Evolutionary conservation across 768 basidiomycete species (phyloP), one percentile per base, ranked within the genome.

Genomic region (Lactifluus pinguis): DNA sequence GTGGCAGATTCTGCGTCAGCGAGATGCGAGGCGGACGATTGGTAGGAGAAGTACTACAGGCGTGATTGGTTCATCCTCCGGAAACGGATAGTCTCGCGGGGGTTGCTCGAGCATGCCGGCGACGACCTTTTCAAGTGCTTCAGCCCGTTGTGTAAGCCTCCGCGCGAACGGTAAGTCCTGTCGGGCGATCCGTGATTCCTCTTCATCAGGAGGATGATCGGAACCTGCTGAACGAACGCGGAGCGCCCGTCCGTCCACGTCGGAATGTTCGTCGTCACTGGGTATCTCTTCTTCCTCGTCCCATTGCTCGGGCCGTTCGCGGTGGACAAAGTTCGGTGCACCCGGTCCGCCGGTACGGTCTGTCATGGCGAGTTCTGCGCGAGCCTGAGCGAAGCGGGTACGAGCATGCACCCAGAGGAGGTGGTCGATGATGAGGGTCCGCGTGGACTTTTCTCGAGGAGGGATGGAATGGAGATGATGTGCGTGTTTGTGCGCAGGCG

Each of bases 391-490:
- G 65, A 90, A 89, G 60, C 91, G 80, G 14, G 89, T 89, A 64
- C 85, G 78, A 11, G 80, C 84, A 72, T 92, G 91, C 7, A 86
- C 86, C 88, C 87, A 92, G 52, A 92, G 76, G 79, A 91, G 83
- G 72, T 92, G 87, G 72, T 93, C 91, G 58, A 93, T 83, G 67
- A 92, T 93, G 59, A 92, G 77, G 10, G 89, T 92, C 36, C 89
- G 77, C 8, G 90, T 92, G n/a, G 87, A 88, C 76, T 92, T 93
- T 72, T 93, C 90, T 42, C 88, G 76, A 3, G 89, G 91, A 2
- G 90, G 90, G 36, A 93, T 92, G 2, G 87, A 84, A 69, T 93
- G 90, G 1, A 92, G 73, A 69, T 92, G 89, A 70, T 92, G 91
- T 0, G 90, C 90, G 77, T 92, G 89, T 66, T 86, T 89, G 72